Evolutionary conservation across 306 rosid genomes (phyloP), one percentile per base, ranked within the genome.

Genomic region (Lagenaria siceraria): DNA sequence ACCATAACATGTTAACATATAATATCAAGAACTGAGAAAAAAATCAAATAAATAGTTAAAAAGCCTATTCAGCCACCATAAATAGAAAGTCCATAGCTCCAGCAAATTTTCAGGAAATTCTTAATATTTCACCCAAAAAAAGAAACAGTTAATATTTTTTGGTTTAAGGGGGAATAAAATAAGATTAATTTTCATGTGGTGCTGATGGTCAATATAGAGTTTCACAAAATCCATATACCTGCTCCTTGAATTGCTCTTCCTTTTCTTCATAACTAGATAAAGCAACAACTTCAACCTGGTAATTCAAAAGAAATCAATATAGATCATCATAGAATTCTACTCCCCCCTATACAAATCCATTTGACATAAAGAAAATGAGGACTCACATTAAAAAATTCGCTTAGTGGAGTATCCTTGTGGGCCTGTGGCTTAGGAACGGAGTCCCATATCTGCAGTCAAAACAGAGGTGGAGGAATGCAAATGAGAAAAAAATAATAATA

Each of bases 221-320:
- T 29, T 54, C 25, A 52, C 61, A 52, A 73, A 31, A 29, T 73
- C 25, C 77, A 52, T 15, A 49, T 73, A 96, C 99, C 99, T 96
- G 97, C 87, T 92, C 98, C 80, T 52, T 87, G 77, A 96, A 96
- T 82, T 86, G 96, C 83, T 96, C 98, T 85, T 96, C 99, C 86
- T 96, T 96, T 85, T 96, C 99, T 87, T 96, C 99, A 83, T 35
- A 96, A 89, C 97, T 96, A 82, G 98, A 89, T 73, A 96, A 96
- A 73, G 99, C 99, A 74, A 89, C 96, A 80, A 96, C 99, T 87
- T 92, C 97, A 77, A 96, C 98, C 99, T 96, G 89, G 33, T 35
- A 42, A 40, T 33, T 29, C 38, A 53, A 21, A 60, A 24, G 35
- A 62, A 38, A 77, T 17, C n/a, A 59, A 60, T 42, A 46, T 18